Evolutionary conservation across 140 eudicot species (phyloP).

Genomic region (Flaveria floridana): DNA sequence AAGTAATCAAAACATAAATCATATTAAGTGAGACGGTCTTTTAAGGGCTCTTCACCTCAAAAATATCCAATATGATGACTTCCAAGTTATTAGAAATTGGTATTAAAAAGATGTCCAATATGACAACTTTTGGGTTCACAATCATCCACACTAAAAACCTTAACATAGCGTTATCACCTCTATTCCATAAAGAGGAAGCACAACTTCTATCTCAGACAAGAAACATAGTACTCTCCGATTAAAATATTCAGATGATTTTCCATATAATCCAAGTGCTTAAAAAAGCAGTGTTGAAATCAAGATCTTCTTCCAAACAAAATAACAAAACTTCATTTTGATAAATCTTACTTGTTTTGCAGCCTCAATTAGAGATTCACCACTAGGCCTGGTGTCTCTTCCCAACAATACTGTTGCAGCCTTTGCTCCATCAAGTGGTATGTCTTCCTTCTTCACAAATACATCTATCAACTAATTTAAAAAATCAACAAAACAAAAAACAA

Average conservation of each 20-base stretch:
- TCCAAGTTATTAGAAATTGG: not conserved
- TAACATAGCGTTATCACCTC: slow-evolving; percentile 3
- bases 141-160: not conserved
- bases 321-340: not conserved
- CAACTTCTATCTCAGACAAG: not conserved
- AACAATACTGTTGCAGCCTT: slow-evolving; percentile 45
- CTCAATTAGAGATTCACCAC: slow-evolving; percentile 72
- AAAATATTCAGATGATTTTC: not conserved
- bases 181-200: not conserved
- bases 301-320: not conserved
- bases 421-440: slow-evolving; percentile 53
- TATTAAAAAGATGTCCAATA: not conserved
- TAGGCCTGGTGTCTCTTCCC: slow-evolving; percentile 97
- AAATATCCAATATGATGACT: not conserved
- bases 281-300: not conserved
- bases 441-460: slow-evolving; percentile 69
- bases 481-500: not conserved
- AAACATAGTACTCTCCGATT: not conserved
- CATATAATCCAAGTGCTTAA: not conserved
- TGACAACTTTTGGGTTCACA: not conserved
- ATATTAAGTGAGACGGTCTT: not conserved
- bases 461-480: slow-evolving; percentile 52
- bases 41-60: not conserved
- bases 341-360: slow-evolving; percentile 82
- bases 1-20: not conserved